Base-by-base conservation (phyloP, 2,329 filamentous ascomycete species). In the Exophiala sideris region DNA sequence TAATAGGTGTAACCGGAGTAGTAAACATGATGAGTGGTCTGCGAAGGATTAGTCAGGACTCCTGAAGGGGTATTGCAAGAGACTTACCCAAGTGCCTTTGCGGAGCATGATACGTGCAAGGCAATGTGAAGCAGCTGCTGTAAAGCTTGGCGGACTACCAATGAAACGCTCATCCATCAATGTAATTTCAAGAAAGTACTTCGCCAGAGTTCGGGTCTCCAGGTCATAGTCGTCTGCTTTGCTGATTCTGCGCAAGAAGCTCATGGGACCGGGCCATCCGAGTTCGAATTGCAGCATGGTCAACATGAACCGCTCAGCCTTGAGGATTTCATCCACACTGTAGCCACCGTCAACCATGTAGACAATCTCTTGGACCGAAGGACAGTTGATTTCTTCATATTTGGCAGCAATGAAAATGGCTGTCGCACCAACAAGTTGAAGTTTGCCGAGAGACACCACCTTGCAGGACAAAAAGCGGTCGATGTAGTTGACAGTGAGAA, bases 91-190 rank as follows among this genome's bases (percentile, higher is more conserved):
- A 60, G 87, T 84, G 60, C 94, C 94, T 78, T 96, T 96, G 69
- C 85, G 84, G 55, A 99, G 76, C 79, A 99, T 89, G 66, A 92
- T 72, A 55, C 92, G 87, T 38, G 94, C 89, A 47, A 99, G 78
- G 69, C 91, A 97, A 71, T 99, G 94, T 20, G 94, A 89, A 24
- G 89, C 92, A 14, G 94, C 94, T 51, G 94, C 89, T 48, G 92
- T 76, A 69, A 89, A 97, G 78, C 91, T 96, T 2, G 92, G 89
- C 32, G 89, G 88, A 64, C 87, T 90, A 21, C 88, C 89, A 34
- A 99, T 90, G 67, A 99, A 97, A 16, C 92, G 88, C 77, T 97
- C 91, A 68, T 99, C 94, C 91, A 97, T 96, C 70, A 97, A 86
- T 35, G 91, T 95, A 51, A 97, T 82, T 71, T 99, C 94, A 21